These are phyloP conservation scores for Hevea brasiliensis DNA, from an alignment of 345 rosid genomes.

Conservation along the genomic window DNA sequence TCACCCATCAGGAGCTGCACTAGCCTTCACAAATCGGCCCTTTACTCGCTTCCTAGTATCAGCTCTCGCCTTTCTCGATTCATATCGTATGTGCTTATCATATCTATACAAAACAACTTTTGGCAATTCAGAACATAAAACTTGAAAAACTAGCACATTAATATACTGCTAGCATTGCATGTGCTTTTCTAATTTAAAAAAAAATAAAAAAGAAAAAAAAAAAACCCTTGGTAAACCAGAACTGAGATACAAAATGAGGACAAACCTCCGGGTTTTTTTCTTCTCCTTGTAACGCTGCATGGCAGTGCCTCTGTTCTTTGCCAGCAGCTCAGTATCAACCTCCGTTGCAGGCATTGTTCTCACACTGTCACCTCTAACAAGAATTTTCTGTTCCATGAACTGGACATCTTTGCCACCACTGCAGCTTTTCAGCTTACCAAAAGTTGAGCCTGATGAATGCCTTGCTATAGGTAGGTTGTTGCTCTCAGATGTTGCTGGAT, in stretches of 20 bases:
- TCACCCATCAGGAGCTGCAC: conserved; percentile 44
- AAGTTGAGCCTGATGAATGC: conserved; percentile 32
- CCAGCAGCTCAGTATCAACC: conserved; percentile 57
- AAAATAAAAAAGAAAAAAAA: no score
- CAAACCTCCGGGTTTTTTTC: conserved; percentile 76
- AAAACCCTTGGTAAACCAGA: not conserved
- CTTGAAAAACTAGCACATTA: no score
- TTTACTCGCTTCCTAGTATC: conserved; percentile 88
- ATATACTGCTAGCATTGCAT: not conserved
- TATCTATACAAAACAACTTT: conserved; percentile 42
- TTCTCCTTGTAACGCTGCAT: conserved; percentile 97
- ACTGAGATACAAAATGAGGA: not conserved
- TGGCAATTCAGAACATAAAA: no score
- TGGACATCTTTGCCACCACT: conserved; percentile 39
- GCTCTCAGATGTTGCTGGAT: conserved; percentile 58
- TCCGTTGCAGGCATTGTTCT: conserved; percentile 42
- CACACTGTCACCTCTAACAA: conserved; percentile 38
- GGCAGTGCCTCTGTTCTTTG: conserved; percentile 77
- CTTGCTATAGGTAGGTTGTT: conserved; percentile 38
- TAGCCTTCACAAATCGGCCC: conserved; percentile 91
- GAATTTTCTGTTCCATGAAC: conserved; percentile 40
- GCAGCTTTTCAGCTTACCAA: conserved; percentile 41
- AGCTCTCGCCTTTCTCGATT: conserved; percentile 94
- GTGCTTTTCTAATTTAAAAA: no score
- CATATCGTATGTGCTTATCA: conserved; percentile 89